Evolutionary conservation across 2,329 filamentous ascomycete genomes (phyloP).

Genomic region (Pseudogymnoascus sp.): DNA sequence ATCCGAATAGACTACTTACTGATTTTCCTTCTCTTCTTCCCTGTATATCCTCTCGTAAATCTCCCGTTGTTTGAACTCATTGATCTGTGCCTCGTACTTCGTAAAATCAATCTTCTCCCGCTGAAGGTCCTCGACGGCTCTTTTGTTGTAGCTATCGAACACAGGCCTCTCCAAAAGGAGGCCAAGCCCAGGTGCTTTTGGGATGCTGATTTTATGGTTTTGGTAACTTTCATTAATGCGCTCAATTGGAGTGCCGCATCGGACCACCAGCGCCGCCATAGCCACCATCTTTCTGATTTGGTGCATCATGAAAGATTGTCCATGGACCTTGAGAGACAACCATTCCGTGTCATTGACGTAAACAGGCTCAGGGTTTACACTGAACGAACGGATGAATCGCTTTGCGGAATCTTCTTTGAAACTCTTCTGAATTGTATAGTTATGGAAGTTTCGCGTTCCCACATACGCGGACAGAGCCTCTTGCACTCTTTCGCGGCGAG

Average conservation of each 20-base stretch:
- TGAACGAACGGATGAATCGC: conserved; percentile 87
- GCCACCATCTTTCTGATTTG: conserved; percentile 99
- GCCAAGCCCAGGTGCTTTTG: conserved; percentile 86
- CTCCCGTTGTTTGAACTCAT: conserved; percentile 81
- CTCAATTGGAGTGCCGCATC: conserved; percentile 68
- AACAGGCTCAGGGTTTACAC: conserved; percentile 66
- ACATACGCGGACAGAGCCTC: conserved; percentile 65
- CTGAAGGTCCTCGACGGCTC: conserved; percentile 55
- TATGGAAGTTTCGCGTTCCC: conserved; percentile 90
- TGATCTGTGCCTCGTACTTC: conserved; percentile 69
- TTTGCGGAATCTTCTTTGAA: conserved; percentile 76
- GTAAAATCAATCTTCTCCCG: conserved; percentile 69
- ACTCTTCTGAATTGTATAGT: conserved; percentile 90
- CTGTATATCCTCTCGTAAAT: conserved; percentile 90
- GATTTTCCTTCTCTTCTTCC: conserved; percentile 78
- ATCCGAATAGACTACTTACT: conserved; percentile 47
- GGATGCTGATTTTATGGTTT: conserved; percentile 69
- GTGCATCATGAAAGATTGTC: conserved; percentile 99
- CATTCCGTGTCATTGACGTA: conserved; percentile 89
- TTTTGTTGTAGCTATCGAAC: conserved; percentile 80
- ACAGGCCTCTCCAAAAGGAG: conserved; percentile 84
- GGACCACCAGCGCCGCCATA: conserved; percentile 76
- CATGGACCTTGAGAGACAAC: conserved; percentile 92
- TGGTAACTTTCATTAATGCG: conserved; percentile 71
- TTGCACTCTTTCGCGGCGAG: conserved; percentile 69